phyloP scores from a whole-genome alignment of 352 stramenopile species.

The Phytophthora capsici region DNA sequence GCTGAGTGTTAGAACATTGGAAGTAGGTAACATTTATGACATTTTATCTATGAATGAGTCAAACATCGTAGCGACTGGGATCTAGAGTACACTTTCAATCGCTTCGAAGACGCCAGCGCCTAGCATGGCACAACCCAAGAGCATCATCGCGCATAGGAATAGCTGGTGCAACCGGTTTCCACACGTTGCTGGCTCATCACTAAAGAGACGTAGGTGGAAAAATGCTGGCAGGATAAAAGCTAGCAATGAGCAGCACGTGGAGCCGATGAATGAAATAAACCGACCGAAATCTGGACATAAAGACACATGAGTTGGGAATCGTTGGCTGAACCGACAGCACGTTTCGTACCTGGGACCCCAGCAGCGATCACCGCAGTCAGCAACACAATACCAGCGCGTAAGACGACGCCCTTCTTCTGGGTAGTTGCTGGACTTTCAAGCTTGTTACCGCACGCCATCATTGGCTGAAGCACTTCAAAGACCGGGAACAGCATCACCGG shows the following conservation, averaged over 20 bases:
- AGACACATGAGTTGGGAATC: neutral
- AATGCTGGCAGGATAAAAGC: conserved; percentile 89
- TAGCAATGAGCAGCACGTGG: conserved; percentile 89
- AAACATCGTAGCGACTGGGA: neutral
- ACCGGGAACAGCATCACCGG: conserved; percentile 94
- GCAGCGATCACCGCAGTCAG: conserved; percentile 82
- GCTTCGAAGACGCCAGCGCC: conserved; percentile 41
- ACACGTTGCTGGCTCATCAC: conserved; percentile 35
- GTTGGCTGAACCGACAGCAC: neutral
- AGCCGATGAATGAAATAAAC: conserved; percentile 92
- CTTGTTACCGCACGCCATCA: conserved; percentile 39
- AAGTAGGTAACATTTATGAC: conserved; percentile 27
- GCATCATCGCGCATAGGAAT: conserved; percentile 46
- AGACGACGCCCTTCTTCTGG: conserved; percentile 40
- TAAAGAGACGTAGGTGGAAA: conserved; percentile 85
- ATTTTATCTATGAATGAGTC: neutral
- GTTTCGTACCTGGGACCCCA: conserved; percentile 59
- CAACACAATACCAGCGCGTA: conserved; percentile 75
- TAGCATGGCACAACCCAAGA: conserved; percentile 47
- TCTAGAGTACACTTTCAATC: conserved; percentile 38
- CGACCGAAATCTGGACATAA: conserved; percentile 81
- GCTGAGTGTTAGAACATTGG: conserved; percentile 42
- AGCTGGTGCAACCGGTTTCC: conserved; percentile 30
- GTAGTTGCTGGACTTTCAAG: conserved; percentile 12
- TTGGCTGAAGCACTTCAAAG: conserved; percentile 73